Base-by-base conservation (phyloP, 1,139 yeast species). In the Yamadazyma dushanensis region DNA sequence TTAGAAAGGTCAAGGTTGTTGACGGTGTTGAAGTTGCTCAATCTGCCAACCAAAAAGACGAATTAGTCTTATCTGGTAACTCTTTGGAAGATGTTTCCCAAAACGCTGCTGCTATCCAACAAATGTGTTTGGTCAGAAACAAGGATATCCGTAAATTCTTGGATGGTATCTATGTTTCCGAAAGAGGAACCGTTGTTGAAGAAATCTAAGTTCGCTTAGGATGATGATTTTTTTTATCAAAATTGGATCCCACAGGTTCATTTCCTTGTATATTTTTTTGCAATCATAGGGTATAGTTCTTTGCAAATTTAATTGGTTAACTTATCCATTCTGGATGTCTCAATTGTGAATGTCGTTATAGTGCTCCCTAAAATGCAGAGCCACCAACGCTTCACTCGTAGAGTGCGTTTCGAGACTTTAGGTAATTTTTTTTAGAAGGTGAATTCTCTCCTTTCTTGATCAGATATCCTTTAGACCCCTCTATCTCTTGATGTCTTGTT, bases 81-180 rank as follows among this genome's bases (percentile, higher is more conserved):
- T 92, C 97, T 47, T 80, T 92, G 61, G 98, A 92, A 78, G 86
- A 81, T 63, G 98, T 92, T 58, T 92, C 98, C 53, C 98, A 92
- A 78, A 84, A 90, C 64, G 95, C 96, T 73, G 98, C 98, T 61
- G 97, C 90, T 67, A 80, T 92, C 60, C 97, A 92, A 78, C 98
- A 94, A 79, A 80, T 81, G 74, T 90, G 97, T 80, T 84, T 95
- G 73, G 98, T 90, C 66, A 87, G 97, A 83, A 92, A 92, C 95
- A 94, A 94, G 90, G 99, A 94, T 92, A 92, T 94, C 90, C 89
- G 98, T 79, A 92, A 92, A 84, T 92, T 84, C 78, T 85, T 92
- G 82, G 98, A 92, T 76, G 98, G 98, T 89, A 90, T 92, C 78
- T 92, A 92, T 74, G 98, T 92, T 62, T 90, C 97, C 54, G 95